Conservation (phyloP, 2,329 filamentous ascomycete genomes). For the Aspergillus awamori region DNA sequence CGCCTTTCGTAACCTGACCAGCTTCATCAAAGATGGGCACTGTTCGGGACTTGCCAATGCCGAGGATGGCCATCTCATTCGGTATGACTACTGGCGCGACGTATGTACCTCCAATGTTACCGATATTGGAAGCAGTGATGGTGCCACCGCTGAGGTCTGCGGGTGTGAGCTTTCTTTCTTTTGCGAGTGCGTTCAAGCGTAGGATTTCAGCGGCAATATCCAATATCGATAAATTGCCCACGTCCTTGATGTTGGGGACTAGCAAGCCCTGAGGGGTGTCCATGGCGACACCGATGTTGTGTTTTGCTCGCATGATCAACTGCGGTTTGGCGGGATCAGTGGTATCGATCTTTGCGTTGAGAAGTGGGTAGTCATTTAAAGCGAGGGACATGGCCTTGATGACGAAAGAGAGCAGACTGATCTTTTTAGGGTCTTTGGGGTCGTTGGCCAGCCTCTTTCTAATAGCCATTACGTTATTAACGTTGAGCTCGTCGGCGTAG, state of each 20-base stretch:
- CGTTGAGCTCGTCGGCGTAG: constrained; percentile 87
- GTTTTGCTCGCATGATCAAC: constrained; percentile 76
- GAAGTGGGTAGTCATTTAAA: constrained; percentile 76
- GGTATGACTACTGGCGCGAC: constrained; percentile 89
- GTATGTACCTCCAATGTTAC: constrained; percentile 90
- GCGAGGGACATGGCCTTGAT: constrained; percentile 92
- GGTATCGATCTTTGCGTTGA: constrained; percentile 81
- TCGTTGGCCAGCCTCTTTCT: constrained; percentile 74
- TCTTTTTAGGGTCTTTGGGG: constrained; percentile 57
- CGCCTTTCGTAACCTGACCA: constrained; percentile 68
- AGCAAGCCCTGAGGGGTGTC: constrained; percentile 86
- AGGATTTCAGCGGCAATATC: constrained; percentile 76
- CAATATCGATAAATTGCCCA: constrained; percentile 73
- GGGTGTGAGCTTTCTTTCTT: constrained; percentile 71
- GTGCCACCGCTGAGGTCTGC: constrained; percentile 82
- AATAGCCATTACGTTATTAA: constrained; percentile 72
- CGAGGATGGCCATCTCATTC: constrained; percentile 87
- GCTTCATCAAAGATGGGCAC: constrained; percentile 74
- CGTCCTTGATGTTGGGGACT: constrained; percentile 88
- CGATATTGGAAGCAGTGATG: constrained; percentile 95
- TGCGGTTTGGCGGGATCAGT: constrained; percentile 67
- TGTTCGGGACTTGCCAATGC: constrained; percentile 76
- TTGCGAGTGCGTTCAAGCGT: constrained; percentile 72
- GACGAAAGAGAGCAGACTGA: constrained; percentile 92
- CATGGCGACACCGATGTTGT: constrained; percentile 96